These are phyloP conservation scores for Lactarius vividus DNA, from an alignment of 768 basidiomycete species.

Conservation along the genomic window DNA sequence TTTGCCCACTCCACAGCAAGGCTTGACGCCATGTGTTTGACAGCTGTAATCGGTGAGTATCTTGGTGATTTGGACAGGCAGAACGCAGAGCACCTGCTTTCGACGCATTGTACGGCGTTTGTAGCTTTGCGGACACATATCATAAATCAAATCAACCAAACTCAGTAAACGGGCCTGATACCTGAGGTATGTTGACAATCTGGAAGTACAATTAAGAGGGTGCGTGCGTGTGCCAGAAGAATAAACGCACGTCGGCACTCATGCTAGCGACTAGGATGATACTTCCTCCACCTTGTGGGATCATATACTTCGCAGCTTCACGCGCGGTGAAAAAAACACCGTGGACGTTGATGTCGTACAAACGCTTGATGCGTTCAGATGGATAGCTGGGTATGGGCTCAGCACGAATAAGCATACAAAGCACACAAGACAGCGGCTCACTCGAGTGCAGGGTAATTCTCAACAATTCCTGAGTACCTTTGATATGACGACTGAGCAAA, in stretches of 20 bases:
- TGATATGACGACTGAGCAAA: not conserved
- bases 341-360: slow-evolving; percentile 93
- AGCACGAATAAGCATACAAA: not conserved
- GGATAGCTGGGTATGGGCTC: slow-evolving; percentile 59
- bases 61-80: not conserved
- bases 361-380: slow-evolving; percentile 72
- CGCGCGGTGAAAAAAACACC: slow-evolving; percentile 95
- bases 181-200: slow-evolving; percentile 90
- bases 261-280: slow-evolving; percentile 89
- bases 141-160: not conserved
- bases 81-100: slow-evolving; percentile 64
- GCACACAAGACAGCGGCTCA: slow-evolving; percentile 37
- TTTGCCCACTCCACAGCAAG: slow-evolving; percentile 97
- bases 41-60: slow-evolving; percentile 47
- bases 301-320: slow-evolving; percentile 91
- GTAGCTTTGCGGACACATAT: slow-evolving; percentile 48
- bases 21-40: slow-evolving; percentile 90
- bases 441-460: slow-evolving; percentile 87
- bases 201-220: slow-evolving; percentile 35
- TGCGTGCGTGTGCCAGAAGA: slow-evolving; percentile 14
- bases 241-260: slow-evolving; percentile 72
- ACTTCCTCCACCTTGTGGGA: slow-evolving; percentile 70
- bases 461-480: slow-evolving; percentile 61
- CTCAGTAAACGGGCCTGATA: slow-evolving; percentile 28
- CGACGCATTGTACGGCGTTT: slow-evolving; percentile 95